Base-by-base conservation (phyloP, 2,329 filamentous ascomycete genomes). In the Neofusicoccum cordaticola region DNA sequence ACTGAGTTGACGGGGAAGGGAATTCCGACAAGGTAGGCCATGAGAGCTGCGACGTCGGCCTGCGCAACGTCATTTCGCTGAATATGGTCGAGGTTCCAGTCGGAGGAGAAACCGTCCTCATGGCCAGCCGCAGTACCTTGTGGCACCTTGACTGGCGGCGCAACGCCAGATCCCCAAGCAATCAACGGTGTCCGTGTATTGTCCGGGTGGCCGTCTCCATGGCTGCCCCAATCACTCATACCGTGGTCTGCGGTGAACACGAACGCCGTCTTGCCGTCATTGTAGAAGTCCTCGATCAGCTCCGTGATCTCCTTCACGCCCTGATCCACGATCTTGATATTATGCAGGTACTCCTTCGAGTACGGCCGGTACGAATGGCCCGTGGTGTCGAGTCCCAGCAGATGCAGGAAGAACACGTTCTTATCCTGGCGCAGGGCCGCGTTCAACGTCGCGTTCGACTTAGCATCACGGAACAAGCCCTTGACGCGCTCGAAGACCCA, bases 161-260 rank as follows among this genome's bases (percentile, higher is more conserved):
- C 92, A 44, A 98, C 86, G 8, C 95, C 95, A 62, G 95, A 92
- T 11, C 95, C 95, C 95, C 95, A 99, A 2, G 86, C 88, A 69
- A 99, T 91, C 37, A 99, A 81, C 0, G 95, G 95, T 0, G 95
- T 99, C 58, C 95, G 87, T 2, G 95, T 99, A 72, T 98, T 99
- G 76, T 99, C 91, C 0, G 95, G 95, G 77, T 99, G 93, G 7
- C 95, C 95, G 76, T 99, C 95, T 42, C 96, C 96, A 75, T 99
- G 96, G 71, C 93, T 98, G n/a, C 96, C 95, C 89, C 91, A 97
- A 77, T 99, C 95, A 73, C 92, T 98, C 95, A 99, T 99, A 17
- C 95, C 95, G 76, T 99, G 95, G 73, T 99, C 95, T 7, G 95
- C 95, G 1, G 96, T 99, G 74, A 99, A 99, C 15, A 99, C 87